Evolutionary conservation across 1,139 yeast genomes (phyloP), one percentile per base, ranked within the genome.

Genomic region (Yarrowia galli): DNA sequence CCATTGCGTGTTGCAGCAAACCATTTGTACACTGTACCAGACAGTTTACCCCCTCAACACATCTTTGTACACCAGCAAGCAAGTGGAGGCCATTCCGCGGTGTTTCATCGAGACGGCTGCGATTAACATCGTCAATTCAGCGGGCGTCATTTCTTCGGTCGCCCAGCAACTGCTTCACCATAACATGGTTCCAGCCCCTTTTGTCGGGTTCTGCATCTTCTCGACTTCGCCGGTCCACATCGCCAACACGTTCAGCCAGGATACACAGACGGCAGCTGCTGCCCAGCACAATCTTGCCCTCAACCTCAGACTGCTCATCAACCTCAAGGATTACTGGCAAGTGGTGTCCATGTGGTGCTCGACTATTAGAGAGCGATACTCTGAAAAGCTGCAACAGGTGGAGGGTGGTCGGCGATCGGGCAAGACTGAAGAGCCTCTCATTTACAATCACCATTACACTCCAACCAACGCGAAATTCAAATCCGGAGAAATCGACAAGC

Each of bases 291-390:
- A 75, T 58, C 72, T 78, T 25, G 78, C 80, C 3, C 73, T 72
- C 25, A 78, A 78, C 56, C 72, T 78, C 38, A 72, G 73, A 65
- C 71, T 78, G n/a, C 69, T 78, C 60, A 78, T 78, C 10, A 71
- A 71, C 32, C 69, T 78, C 72, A 72, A 79, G 8, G 78, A 77
- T 46, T 76, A 75, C 65, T 78, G 79, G 78, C 74, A 74, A 65
- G 75, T 76, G 48, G 79, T 77, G 1, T 78, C 78, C 1, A 75
- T 76, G 9, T 78, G 80, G 80, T 78, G 80, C 68, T 73, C 77
- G 42, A 74, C 75, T 45, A 73, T 78, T 25, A 77, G 78, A 66
- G 77, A 77, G 32, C 72, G 79, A 23, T 78, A 78, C 51, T 65
- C 72, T 16, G 69, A 70, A 46, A 70, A 72, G 42, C 67, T 71